phyloP scores from a whole-genome alignment of 1,139 yeast genomes.

The Dujonia santamariae region DNA sequence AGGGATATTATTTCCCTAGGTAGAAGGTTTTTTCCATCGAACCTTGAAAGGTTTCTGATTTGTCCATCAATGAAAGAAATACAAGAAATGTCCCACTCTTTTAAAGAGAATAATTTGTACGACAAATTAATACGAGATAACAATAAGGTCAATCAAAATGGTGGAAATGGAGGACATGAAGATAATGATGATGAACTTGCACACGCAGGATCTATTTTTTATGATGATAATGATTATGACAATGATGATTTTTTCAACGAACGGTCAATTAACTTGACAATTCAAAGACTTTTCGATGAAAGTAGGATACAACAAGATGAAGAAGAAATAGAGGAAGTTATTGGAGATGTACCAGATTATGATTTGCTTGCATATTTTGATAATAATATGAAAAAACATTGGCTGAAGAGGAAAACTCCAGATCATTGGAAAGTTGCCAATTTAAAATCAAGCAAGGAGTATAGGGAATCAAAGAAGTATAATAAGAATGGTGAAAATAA shows the following conservation, averaged over 20 bases:
- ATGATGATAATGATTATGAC: slow-evolving; percentile 3
- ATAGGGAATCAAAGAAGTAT: not conserved
- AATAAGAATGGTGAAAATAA: not conserved
- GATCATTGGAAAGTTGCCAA: slow-evolving; percentile 8
- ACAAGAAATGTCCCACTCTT: not conserved
- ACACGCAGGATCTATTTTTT: slow-evolving; percentile 3
- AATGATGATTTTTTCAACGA: slow-evolving; percentile 3
- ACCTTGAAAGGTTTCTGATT: slow-evolving; percentile 1
- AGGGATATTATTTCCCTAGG: slow-evolving; percentile 16
- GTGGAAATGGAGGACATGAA: not conserved
- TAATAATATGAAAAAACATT: slow-evolving; percentile 5
- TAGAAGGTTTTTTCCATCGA: slow-evolving; percentile 16
- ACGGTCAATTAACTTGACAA: slow-evolving; percentile 1
- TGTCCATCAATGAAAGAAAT: slow-evolving; percentile 6
- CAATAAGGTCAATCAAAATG: not conserved
- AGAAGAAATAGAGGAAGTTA: slow-evolving; percentile 1
- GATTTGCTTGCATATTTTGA: slow-evolving; percentile 12
- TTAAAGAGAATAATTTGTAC: not conserved
- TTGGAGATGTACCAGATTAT: slow-evolving; percentile 9
- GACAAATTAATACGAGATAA: not conserved
- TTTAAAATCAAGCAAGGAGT: slow-evolving; percentile 3
- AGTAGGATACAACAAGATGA: not conserved
- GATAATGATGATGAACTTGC: slow-evolving; percentile 2
- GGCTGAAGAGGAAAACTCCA: not conserved
- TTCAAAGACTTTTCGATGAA: slow-evolving; percentile 5